Evolutionary conservation across 2,329 filamentous ascomycete genomes (phyloP).

Genomic region (Tolypocladium cylindrosporum): DNA sequence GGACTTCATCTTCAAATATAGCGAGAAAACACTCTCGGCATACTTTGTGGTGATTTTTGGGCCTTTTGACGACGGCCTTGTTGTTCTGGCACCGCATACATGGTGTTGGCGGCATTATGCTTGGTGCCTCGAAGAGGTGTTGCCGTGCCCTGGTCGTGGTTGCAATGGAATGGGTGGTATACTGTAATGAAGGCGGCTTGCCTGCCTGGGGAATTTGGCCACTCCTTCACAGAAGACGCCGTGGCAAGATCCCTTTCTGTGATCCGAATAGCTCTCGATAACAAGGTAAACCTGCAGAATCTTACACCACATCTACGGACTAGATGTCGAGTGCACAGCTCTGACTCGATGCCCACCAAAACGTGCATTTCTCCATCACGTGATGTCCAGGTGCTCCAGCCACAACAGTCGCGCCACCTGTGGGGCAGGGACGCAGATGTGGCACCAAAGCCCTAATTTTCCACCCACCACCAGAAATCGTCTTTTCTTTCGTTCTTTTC

Average conservation of each 20-base stretch:
- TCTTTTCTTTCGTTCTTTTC: slow-evolving; percentile 16
- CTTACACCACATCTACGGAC: background rate
- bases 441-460: slow-evolving; percentile 28
- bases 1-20: slow-evolving; percentile 86
- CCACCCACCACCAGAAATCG: slow-evolving; percentile 20
- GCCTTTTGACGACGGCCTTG: slow-evolving; percentile 81
- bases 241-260: background rate
- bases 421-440: slow-evolving; percentile 8
- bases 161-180: background rate
- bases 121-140: background rate
- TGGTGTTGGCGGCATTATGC: slow-evolving; percentile 60
- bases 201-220: background rate
- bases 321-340: background rate
- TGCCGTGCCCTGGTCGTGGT: background rate
- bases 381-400: background rate
- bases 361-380: background rate
- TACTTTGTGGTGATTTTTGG: slow-evolving; percentile 89
- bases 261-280: background rate
- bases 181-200: background rate
- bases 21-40: slow-evolving; percentile 81
- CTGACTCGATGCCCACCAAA: background rate
- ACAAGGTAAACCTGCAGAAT: background rate
- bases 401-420: slow-evolving; percentile 7
- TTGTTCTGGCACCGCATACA: slow-evolving; percentile 69
- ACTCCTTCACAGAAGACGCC: background rate